phyloP scores from a whole-genome alignment of 2,329 filamentous ascomycete species.

The Fusarium solani-melongenae region DNA sequence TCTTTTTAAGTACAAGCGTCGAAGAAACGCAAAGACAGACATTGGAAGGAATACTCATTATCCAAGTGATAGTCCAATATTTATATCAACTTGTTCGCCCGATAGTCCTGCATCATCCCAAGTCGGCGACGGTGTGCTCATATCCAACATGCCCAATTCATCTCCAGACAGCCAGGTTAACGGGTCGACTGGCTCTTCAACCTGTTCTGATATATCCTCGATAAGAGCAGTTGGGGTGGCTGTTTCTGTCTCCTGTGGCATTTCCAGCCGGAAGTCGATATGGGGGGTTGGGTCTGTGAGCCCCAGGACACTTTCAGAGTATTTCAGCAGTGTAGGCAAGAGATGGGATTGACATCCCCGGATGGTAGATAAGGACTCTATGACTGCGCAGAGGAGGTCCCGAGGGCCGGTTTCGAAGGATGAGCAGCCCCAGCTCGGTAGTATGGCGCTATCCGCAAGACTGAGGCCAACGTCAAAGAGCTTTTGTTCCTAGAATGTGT shows the following conservation, averaged over 20 bases:
- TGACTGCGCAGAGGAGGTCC: conserved; percentile 38
- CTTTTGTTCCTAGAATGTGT: neutral
- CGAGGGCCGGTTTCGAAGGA: conserved; percentile 36
- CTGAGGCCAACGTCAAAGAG: neutral
- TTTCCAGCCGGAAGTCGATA: neutral
- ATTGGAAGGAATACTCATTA: no score
- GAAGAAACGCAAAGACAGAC: no score
- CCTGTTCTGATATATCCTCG: neutral
- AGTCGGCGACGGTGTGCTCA: neutral
- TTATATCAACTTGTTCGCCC: no score
- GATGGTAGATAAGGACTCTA: conserved; percentile 30
- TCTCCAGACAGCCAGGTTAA: neutral
- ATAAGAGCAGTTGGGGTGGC: neutral
- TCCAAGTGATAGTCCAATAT: no score
- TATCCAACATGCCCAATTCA: neutral
- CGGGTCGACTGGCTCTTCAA: neutral
- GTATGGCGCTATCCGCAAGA: neutral
- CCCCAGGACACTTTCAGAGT: conserved; percentile 13
- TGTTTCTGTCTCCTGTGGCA: neutral
- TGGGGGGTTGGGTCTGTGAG: neutral
- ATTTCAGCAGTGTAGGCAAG: conserved; percentile 28
- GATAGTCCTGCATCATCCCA: neutral
- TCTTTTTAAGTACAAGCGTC: no score
- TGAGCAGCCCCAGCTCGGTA: conserved; percentile 14
- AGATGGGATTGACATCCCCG: conserved; percentile 16